Evolutionary conservation across 345 rosid species (phyloP).

Genomic region (Carallia brachiata): DNA sequence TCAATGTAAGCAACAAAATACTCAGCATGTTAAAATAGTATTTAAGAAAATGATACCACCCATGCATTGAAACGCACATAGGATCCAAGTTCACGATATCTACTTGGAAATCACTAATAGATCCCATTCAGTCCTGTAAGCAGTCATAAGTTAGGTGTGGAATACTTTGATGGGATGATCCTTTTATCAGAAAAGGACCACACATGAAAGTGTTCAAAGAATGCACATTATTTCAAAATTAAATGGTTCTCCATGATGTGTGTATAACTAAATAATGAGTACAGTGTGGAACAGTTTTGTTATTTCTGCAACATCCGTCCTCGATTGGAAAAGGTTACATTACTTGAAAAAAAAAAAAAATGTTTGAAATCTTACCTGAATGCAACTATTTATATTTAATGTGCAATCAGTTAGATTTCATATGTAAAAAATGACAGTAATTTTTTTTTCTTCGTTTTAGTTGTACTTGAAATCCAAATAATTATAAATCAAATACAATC

Average conservation of each 20-base stretch:
- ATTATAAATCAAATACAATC: no score
- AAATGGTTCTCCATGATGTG: background rate
- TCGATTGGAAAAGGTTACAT: no score
- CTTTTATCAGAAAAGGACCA: background rate
- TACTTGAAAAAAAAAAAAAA: no score
- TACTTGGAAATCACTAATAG: background rate
- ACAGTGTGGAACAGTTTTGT: slow-evolving; percentile 14
- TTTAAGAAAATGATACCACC: background rate
- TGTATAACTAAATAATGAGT: background rate
- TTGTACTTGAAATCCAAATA: no score
- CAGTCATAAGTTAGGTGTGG: background rate
- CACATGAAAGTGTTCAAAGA: background rate
- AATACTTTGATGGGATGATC: background rate
- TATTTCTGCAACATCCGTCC: slow-evolving; percentile 22
- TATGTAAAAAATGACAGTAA: no score
- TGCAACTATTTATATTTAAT: no score
- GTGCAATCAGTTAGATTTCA: no score
- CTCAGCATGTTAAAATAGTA: background rate
- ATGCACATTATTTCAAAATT: background rate
- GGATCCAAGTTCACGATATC: background rate
- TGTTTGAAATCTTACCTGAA: no score
- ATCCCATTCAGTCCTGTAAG: background rate
- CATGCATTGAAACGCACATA: background rate
- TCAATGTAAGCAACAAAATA: background rate
- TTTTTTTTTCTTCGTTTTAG: no score